Conservation (phyloP, 306 rosid species). For the Ziziphus jujuba region DNA sequence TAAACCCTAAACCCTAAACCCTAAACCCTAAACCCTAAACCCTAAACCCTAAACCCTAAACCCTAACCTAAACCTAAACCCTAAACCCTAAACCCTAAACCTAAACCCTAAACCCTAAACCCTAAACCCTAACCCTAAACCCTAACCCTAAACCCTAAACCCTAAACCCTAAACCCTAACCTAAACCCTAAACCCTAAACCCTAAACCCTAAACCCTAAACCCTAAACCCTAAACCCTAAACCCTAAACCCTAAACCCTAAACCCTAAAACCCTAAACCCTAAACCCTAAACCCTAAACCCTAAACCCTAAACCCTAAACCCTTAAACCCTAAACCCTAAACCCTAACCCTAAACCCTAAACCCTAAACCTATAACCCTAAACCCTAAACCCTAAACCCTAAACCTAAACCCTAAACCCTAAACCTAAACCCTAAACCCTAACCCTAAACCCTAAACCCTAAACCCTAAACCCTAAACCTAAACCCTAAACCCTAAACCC, state of each 20-base stretch:
- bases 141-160: conserved; percentile 7
- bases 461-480: conserved; percentile 6
- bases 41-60: conserved; percentile 1
- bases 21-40: conserved; percentile 3
- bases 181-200: background rate
- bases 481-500: background rate
- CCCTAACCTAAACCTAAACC: background rate
- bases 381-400: background rate
- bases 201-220: conserved; percentile 7
- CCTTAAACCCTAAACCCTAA: background rate
- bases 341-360: background rate
- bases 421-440: background rate
- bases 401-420: background rate
- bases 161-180: background rate
- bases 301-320: background rate
- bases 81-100: conserved; percentile 5
- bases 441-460: background rate
- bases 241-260: background rate
- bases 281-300: background rate
- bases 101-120: conserved; percentile 1
- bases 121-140: background rate
- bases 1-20: conserved; percentile 1
- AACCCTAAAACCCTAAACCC: background rate
- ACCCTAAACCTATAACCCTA: background rate
- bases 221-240: conserved; percentile 1